Base-by-base conservation (phyloP, 2,329 filamentous ascomycete species). In the Xylaria sp. region DNA sequence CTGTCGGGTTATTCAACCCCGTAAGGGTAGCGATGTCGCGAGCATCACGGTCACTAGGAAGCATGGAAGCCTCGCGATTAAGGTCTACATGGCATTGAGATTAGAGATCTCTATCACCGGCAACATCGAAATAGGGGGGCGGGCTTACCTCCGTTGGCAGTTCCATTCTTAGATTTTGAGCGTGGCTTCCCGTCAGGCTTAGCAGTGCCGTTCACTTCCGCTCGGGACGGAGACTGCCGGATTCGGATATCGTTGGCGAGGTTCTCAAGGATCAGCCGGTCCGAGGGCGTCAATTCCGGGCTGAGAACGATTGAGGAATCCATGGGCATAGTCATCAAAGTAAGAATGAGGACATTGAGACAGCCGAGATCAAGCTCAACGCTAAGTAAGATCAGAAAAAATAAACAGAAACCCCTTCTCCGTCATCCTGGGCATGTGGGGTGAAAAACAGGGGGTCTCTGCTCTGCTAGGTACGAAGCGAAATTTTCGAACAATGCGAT, bases 1-100 rank as follows among this genome's bases (percentile, higher is more conserved):
- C 78, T 12, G 67, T 60, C 3, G 83, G 82, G 73, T 86, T 77
- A 68, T 84, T 84, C 67, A 82, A 76, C 33, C 79, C 80, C 64
- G 78, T 79, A 69, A 86, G 80, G 33, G 73, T 74, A 25, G 75
- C 76, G 6, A 84, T 78, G 13, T 79, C 77, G 13, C 68, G 70
- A 28, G 75, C 76, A 62, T 82, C 76, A 43, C 75, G 72, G 25
- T 59, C 52, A 41, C 51, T 46, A 7, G 66, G 13, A 25, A 67
- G 64, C 63, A 69, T 25, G 54, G 68, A 67, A 68, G 66, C 57
- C 52, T 67, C 48, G 18, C 59, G 55, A 59, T 25, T 41, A 23
- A 51, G n/a, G 43, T 43, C 73, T 75, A 57, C 13, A 64, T 66
- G 36, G 13, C 33, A 62, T 15, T 18, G 10, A 60, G 43, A 13